These are phyloP conservation scores for Psilocybe subaeruginosa DNA, from an alignment of 768 basidiomycete species.

Conservation along the genomic window DNA sequence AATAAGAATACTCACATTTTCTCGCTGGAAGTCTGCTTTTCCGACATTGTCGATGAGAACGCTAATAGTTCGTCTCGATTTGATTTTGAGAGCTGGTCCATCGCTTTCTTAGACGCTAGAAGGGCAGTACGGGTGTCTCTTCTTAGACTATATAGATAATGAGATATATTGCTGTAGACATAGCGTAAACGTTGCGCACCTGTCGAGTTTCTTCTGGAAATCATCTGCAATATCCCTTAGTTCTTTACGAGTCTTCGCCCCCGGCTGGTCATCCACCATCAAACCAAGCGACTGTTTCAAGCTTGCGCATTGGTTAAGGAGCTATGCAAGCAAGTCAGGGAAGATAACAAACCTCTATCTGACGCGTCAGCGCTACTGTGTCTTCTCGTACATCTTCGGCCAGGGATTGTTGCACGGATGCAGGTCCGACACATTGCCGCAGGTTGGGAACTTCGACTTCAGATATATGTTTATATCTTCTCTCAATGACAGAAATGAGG, in stretches of 20 bases:
- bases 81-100: conserved; percentile 62
- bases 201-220: conserved; percentile 47
- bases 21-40: conserved; percentile 53
- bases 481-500: conserved; percentile 53
- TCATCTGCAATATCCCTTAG: conserved; percentile 53
- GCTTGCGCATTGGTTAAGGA: conserved; percentile 19
- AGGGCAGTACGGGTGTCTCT: conserved; percentile 69
- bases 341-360: conserved; percentile 64
- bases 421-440: conserved; percentile 66
- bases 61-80: conserved; percentile 72
- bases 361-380: conserved; percentile 58
- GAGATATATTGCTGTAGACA: background rate
- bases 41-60: conserved; percentile 45
- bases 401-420: conserved; percentile 70
- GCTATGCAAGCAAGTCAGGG: background rate
- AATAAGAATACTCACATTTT: conserved; percentile 55
- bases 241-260: conserved; percentile 51
- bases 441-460: conserved; percentile 80
- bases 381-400: conserved; percentile 80
- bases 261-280: conserved; percentile 72
- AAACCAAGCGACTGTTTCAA: conserved; percentile 62
- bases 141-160: conserved; percentile 46
- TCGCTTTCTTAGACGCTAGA: conserved; percentile 71
- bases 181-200: conserved; percentile 40
- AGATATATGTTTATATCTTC: conserved; percentile 64